A percentile compares a stretch with the other conserved stretches of the same genome.
Conservation (phyloP, 352 stramenopile genomes). For the Thalassiosira allenii region DNA sequence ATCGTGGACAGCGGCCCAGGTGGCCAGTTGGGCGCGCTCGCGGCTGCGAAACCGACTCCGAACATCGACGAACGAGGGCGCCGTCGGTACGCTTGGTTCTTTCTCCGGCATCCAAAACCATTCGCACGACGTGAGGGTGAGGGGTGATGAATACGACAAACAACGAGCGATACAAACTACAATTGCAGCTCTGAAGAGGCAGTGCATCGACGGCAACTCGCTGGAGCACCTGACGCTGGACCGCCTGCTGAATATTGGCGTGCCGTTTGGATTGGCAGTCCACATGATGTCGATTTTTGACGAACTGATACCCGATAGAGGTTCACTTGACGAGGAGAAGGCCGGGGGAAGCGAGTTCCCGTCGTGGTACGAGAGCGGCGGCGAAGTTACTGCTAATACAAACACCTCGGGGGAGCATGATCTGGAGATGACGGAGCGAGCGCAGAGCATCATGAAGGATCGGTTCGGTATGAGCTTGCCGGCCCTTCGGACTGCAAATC, state of each 20-base stretch:
- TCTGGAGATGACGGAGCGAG: slow-evolving; percentile 19
- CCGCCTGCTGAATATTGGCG: slow-evolving; percentile 25
- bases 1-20: slow-evolving; percentile 30
- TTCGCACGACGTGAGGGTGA: not conserved
- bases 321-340: not conserved
- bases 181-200: slow-evolving; percentile 15
- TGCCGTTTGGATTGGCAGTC: slow-evolving; percentile 51
- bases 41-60: not conserved
- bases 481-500: slow-evolving; percentile 3
- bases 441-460: slow-evolving; percentile 63
- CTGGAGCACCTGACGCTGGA: slow-evolving; percentile 42
- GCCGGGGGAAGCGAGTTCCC: slow-evolving; percentile 1
- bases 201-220: slow-evolving; percentile 35
- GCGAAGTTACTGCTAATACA: not conserved
- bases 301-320: slow-evolving; percentile 1
- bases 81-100: not conserved
- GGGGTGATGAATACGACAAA: slow-evolving; percentile 3
- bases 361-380: slow-evolving; percentile 18
- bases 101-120: not conserved
- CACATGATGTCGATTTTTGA: slow-evolving; percentile 21
- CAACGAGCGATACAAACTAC: slow-evolving; percentile 14
- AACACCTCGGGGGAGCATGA: slow-evolving; percentile 1
- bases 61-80: not conserved
- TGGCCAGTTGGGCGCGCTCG: slow-evolving; percentile 12
- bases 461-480: slow-evolving; percentile 62